Evolutionary conservation across 441 rosid genomes (phyloP), one percentile per base, ranked within the genome.

Genomic region (Francoa sonchifolia): DNA sequence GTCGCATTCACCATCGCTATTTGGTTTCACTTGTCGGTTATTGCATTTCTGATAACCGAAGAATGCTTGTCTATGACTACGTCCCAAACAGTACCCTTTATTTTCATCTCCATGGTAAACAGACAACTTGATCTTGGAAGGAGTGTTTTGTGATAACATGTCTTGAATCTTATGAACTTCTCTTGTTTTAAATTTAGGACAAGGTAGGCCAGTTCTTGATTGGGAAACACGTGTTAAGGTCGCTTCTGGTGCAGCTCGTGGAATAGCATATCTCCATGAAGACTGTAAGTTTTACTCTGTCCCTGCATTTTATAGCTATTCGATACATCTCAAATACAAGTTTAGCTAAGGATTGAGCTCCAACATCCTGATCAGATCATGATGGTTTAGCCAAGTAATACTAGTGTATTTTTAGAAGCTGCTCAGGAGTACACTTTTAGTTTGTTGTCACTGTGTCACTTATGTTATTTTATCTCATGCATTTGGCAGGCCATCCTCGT

Each of bases 211-310:
- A 0, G 81, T 70, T 52, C 52, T 85, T 22, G 82, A 74, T 43
- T 90, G 96, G 96, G 67, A 55, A 54, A 64, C 62, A 33, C 94
- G 96, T 21, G 59, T 90, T 12, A 89, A 65, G 69, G 60, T 82
- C 44, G 92, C 92, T 50, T 73, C 66, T 48, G 98, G 98, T 50
- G 98, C 89, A 13, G 96, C 96, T 65, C 96, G 92, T 54, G 98
- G 96, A 47, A 43, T 85, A 59, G 89, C 93, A 54, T 90, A 90
- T 68, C 84, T 90, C 48, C 96, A 90, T 68, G 98, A 90, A 68
- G 94, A 82, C 47, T 90, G 98, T 85, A 71, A 68, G 86, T 58
- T 39, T 36, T 48, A 14, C 27, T 47, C 46, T 52, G 10, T 48
- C 23, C 48, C 38, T 17, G 14, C 12, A 32, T 42, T 35, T 33